Conservation (phyloP, 2,329 filamentous ascomycete genomes). For the Colletotrichum sp. region DNA sequence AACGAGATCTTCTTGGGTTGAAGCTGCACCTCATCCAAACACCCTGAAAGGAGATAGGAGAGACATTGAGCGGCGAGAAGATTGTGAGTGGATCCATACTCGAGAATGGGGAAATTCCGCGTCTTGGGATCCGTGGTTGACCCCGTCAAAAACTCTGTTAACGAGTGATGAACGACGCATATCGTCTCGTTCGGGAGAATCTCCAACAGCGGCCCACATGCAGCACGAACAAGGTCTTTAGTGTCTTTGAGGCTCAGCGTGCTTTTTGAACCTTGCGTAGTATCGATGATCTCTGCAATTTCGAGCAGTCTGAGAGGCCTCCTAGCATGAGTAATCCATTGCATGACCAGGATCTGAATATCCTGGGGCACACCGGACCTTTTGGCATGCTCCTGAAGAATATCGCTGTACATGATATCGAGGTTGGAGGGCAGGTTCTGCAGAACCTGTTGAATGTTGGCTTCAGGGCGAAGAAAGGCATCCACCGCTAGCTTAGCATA, state of each 20-base stretch:
- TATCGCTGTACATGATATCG: slow-evolving; percentile 41
- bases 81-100: not conserved
- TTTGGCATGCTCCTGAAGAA: slow-evolving; percentile 40
- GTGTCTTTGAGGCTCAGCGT: not conserved
- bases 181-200: not conserved
- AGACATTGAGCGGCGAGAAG: not conserved
- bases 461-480: slow-evolving; percentile 30
- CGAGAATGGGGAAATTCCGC: not conserved
- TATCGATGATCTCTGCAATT: slow-evolving; percentile 30
- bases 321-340: slow-evolving; percentile 43
- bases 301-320: slow-evolving; percentile 47
- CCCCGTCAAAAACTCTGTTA: not conserved
- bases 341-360: slow-evolving; percentile 42
- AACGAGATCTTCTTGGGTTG: not conserved
- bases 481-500: slow-evolving; percentile 49
- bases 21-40: not conserved
- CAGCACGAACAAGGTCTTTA: not conserved
- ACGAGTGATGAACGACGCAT: not conserved
- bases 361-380: slow-evolving; percentile 32
- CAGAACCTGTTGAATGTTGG: slow-evolving; percentile 29
- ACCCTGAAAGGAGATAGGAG: not conserved
- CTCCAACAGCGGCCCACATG: not conserved
- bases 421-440: slow-evolving; percentile 37
- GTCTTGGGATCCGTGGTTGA: not conserved
- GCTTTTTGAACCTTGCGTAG: not conserved